Conservation (phyloP, 2,329 filamentous ascomycete genomes). For the Claviceps pazoutovae region DNA sequence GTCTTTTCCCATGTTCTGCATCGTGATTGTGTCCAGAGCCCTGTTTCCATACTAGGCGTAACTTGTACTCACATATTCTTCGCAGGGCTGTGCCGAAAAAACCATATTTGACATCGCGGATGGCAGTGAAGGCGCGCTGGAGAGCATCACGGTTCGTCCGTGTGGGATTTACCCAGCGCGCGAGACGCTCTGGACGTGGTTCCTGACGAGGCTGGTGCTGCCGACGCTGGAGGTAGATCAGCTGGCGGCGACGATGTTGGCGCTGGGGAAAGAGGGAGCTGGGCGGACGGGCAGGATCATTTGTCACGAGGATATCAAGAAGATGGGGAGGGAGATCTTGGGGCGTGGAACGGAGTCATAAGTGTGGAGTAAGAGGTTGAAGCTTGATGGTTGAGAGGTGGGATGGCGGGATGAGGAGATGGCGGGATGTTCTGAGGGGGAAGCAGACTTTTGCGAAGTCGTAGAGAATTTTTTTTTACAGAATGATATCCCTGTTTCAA, state of each 20-base stretch:
- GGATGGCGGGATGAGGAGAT: background rate
- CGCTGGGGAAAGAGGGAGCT: background rate
- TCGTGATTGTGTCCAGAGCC: background rate
- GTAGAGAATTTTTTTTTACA: too few species aligned
- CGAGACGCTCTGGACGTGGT: background rate
- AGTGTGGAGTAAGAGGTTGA: background rate
- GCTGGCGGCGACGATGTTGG: slow-evolving; percentile 1
- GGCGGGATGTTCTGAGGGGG: too few species aligned
- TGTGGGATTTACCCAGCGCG: background rate
- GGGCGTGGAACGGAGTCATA: background rate
- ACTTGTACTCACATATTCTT: background rate
- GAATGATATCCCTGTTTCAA: too few species aligned
- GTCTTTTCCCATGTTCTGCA: too few species aligned
- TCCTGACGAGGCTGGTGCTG: slow-evolving; percentile 2
- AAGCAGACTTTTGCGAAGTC: too few species aligned
- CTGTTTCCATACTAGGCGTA: background rate
- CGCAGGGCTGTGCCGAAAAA: slow-evolving; percentile 2
- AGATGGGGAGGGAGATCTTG: background rate
- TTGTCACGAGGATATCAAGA: background rate
- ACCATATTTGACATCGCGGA: slow-evolving; percentile 1
- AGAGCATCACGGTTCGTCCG: slow-evolving; percentile 2
- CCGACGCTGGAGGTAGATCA: slow-evolving; percentile 1
- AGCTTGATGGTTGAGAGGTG: background rate
- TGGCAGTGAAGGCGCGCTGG: background rate
- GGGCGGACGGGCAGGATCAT: background rate